Conservation (phyloP, 1,139 yeast genomes). For the Dujonia santamariae region DNA sequence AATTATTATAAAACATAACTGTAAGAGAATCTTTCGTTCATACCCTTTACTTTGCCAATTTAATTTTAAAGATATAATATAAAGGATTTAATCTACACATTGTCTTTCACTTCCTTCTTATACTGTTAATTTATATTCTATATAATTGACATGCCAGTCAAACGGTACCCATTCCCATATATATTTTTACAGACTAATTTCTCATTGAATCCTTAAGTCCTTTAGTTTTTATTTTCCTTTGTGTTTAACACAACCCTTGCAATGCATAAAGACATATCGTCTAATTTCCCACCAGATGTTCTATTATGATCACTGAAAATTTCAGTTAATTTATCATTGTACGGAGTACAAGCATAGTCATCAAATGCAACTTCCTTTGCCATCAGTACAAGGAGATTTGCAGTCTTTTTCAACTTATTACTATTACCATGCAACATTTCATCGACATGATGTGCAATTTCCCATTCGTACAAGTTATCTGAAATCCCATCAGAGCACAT, state of each 20-base stretch:
- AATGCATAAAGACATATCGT: conserved; percentile 52
- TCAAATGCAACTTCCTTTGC: conserved; percentile 54
- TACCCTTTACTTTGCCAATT: too few species aligned
- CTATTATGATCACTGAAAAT: conserved; percentile 28
- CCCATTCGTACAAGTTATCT: conserved; percentile 51
- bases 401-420: conserved; percentile 33
- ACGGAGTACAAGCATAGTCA: conserved; percentile 53
- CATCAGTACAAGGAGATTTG: conserved; percentile 36
- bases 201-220: conserved; percentile 1
- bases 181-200: too few species aligned
- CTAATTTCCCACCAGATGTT: conserved; percentile 53
- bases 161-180: too few species aligned
- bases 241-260: conserved; percentile 38
- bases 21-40: too few species aligned
- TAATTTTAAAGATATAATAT: too few species aligned
- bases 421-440: conserved; percentile 26
- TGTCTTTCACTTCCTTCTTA: too few species aligned
- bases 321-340: conserved; percentile 48
- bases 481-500: conserved; percentile 56
- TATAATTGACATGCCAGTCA: background rate
- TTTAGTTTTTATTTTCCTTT: conserved; percentile 2
- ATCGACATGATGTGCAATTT: conserved; percentile 37
- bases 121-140: too few species aligned
- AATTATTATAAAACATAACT: too few species aligned
- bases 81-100: too few species aligned